These are phyloP conservation scores for Zygotorulaspora danielsina DNA, from an alignment of 805 yeast species.

Conservation along the genomic window DNA sequence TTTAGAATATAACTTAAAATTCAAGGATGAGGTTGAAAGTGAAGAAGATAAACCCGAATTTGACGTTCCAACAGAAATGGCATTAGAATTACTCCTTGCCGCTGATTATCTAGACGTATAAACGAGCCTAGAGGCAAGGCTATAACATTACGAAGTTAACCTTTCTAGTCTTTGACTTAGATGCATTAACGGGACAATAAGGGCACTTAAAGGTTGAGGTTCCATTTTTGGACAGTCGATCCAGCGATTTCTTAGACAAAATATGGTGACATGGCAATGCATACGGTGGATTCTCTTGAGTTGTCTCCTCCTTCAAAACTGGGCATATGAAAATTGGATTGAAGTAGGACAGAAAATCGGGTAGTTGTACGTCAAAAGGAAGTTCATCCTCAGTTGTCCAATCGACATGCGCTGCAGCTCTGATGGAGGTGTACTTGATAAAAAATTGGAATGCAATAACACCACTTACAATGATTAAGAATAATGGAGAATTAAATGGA, in stretches of 20 bases:
- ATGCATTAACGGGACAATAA: conserved; percentile 55
- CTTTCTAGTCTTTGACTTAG: conserved; percentile 41
- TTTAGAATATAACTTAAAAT: conserved; percentile 67
- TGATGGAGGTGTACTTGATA: conserved; percentile 43
- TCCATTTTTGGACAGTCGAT: conserved; percentile 41
- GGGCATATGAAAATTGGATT: conserved; percentile 73
- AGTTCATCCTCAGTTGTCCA: conserved; percentile 59
- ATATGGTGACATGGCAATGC: conserved; percentile 62
- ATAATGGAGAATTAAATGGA: conserved; percentile 51
- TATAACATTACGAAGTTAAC: conserved; percentile 40
- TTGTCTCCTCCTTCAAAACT: conserved; percentile 62
- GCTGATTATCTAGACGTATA: conserved; percentile 62
- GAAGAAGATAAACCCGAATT: conserved; percentile 71
- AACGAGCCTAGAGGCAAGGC: conserved; percentile 2
- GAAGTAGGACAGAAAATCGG: conserved; percentile 45
- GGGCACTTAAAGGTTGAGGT: conserved; percentile 61
- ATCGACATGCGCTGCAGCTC: conserved; percentile 32
- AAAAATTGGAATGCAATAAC: conserved; percentile 50
- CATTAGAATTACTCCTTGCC: conserved; percentile 83
- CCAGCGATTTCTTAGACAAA: conserved; percentile 51
- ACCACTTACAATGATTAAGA: conserved; percentile 48
- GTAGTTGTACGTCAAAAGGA: conserved; percentile 58
- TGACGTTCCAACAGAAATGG: conserved; percentile 89
- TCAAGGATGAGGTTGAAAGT: conserved; percentile 47
- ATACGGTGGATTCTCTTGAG: conserved; percentile 58